A percentile compares a stretch with the other conserved stretches of the same genome.
Conservation (phyloP, 2,329 filamentous ascomycete genomes). For the Macrophomina phaseolina region DNA sequence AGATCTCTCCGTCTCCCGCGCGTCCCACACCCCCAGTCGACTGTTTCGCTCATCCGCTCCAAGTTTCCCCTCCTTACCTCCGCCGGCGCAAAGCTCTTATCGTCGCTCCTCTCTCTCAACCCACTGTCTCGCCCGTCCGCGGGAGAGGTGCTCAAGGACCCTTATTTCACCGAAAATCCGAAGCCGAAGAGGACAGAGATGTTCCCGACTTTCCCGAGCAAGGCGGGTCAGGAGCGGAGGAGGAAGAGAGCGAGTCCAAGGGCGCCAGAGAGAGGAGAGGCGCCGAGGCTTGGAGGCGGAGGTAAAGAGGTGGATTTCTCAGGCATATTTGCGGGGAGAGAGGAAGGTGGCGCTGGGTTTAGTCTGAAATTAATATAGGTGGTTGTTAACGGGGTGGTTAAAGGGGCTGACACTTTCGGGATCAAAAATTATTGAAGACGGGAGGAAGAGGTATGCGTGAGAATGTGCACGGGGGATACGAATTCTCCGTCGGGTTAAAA, state of each 20-base stretch:
- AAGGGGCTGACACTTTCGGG: no score
- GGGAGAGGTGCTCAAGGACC: constrained; percentile 74
- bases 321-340: constrained; percentile 55
- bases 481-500: no score
- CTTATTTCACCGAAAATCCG: constrained; percentile 88
- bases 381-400: no score
- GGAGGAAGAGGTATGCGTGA: no score
- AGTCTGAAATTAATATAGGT: constrained; percentile 32
- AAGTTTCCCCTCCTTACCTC: constrained; percentile 82
- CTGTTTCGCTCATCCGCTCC: constrained; percentile 67
- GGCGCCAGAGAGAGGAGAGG: constrained; percentile 79
- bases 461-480: no score
- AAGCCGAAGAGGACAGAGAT: constrained; percentile 87
- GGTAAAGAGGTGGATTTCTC: constrained; percentile 54
- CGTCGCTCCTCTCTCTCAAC: constrained; percentile 73
- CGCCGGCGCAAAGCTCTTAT: constrained; percentile 73
- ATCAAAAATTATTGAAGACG: no score
- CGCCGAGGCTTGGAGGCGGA: constrained; percentile 55
- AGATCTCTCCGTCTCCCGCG: constrained; percentile 71
- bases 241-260: constrained; percentile 76
- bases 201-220: constrained; percentile 97
- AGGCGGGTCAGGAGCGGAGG: constrained; percentile 87
- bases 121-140: constrained; percentile 74
- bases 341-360: constrained; percentile 57
- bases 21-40: constrained; percentile 52